Percentiles rank a stretch among this genome's conserved stretches.
These are phyloP conservation scores for Echinochloa phyllopogon DNA, from an alignment of 176 grass and related monocot genomes.

Conservation along the genomic window DNA sequence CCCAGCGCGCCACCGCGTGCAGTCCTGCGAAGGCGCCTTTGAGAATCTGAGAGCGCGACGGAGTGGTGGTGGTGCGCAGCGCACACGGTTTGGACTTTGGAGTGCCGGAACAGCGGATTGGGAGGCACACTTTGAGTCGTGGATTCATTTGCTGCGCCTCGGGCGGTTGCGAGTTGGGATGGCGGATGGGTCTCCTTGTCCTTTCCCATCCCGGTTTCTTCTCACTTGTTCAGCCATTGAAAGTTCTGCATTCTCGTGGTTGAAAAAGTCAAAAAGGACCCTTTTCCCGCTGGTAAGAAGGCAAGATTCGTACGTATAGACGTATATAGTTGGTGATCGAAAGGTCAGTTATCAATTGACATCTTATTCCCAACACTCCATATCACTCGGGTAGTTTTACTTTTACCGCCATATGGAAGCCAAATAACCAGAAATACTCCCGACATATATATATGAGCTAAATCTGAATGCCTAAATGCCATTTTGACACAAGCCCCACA, in stretches of 20 bases:
- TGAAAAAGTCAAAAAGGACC: background rate
- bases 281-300: background rate
- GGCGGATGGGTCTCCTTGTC: background rate
- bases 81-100: background rate
- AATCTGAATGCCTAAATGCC: too few species aligned
- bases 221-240: background rate
- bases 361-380: too few species aligned
- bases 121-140: background rate
- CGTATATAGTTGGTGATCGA: background rate
- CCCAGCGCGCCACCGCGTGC: background rate
- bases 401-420: too few species aligned
- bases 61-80: background rate
- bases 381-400: too few species aligned
- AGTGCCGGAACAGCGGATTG: background rate
- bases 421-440: too few species aligned
- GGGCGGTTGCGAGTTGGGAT: background rate
- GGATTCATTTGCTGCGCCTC: background rate
- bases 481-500: too few species aligned
- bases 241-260: background rate
- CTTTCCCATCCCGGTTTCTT: background rate
- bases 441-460: too few species aligned
- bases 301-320: background rate
- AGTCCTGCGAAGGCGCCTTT: background rate
- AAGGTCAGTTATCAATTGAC: too few species aligned
- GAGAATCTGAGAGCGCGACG: background rate